Percentiles rank a stretch among this genome's conserved stretches.
Conservation (phyloP, 2,329 filamentous ascomycete species). For the Dryadomyces sulphureus region DNA sequence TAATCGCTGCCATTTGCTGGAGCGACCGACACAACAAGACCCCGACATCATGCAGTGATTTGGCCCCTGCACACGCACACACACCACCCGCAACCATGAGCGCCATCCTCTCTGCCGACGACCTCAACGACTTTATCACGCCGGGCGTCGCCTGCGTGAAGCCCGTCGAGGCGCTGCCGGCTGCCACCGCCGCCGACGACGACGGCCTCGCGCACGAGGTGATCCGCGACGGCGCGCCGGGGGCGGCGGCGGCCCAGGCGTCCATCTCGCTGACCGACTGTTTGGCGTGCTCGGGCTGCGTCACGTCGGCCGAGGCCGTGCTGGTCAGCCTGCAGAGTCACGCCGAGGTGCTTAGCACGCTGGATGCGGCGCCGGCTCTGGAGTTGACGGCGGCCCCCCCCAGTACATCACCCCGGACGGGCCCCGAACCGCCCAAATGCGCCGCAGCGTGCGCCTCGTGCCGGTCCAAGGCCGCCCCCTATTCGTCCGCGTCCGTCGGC, state of each 20-base stretch:
- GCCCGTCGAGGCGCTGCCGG: constrained; percentile 80
- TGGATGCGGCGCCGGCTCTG: constrained; percentile 51
- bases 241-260: constrained; percentile 46
- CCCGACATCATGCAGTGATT: too few species aligned
- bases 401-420: not conserved
- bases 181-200: constrained; percentile 32
- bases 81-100: constrained; percentile 55
- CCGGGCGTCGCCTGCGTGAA: constrained; percentile 98
- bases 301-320: constrained; percentile 95
- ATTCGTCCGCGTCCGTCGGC: constrained; percentile 19
- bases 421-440: not conserved
- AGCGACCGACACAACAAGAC: not conserved
- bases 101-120: constrained; percentile 90
- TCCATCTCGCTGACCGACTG: constrained; percentile 96
- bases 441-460: not conserved
- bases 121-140: constrained; percentile 97
- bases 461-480: not conserved
- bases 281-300: constrained; percentile 91
- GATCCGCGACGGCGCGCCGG: constrained; percentile 72
- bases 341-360: constrained; percentile 68
- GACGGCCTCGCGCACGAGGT: constrained; percentile 57
- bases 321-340: constrained; percentile 90
- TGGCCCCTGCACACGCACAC: too few species aligned
- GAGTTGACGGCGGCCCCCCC: constrained; percentile 17
- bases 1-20: constrained; percentile 5